Percentiles rank a stretch among this genome's conserved stretches.
phyloP scores from a whole-genome alignment of 2,329 filamentous ascomycete species.

The Camillea tinctor region DNA sequence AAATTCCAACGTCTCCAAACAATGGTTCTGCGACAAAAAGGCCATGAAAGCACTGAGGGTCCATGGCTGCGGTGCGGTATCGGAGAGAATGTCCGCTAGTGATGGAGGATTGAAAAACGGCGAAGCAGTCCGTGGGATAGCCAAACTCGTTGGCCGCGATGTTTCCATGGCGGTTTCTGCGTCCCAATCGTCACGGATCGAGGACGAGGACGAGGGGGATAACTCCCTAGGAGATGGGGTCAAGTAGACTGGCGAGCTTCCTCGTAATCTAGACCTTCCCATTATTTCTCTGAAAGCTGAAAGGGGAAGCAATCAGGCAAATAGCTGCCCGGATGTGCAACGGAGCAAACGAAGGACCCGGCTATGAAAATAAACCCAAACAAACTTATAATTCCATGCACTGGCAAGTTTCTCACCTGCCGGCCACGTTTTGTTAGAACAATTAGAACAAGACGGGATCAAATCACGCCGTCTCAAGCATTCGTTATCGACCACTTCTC shows the following conservation, averaged over 20 bases:
- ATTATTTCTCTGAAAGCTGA: conserved; percentile 35
- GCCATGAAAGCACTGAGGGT: conserved; percentile 93
- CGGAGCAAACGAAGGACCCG: conserved; percentile 25
- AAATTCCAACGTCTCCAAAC: conserved; percentile 93
- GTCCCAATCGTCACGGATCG: conserved; percentile 46
- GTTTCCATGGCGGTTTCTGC: conserved; percentile 43
- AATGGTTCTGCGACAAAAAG: conserved; percentile 95
- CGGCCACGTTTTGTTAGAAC: conserved; percentile 15
- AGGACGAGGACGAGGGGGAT: conserved; percentile 45
- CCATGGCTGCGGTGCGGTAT: conserved; percentile 83
- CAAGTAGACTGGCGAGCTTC: conserved; percentile 43
- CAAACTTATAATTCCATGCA: conserved; percentile 22
- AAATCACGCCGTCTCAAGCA: conserved; percentile 11
- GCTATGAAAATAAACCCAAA: conserved; percentile 19
- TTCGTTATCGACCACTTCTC: conserved; percentile 15
- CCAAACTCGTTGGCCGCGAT: conserved; percentile 51
- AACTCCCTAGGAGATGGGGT: conserved; percentile 41
- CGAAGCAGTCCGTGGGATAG: conserved; percentile 40
- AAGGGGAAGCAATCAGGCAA: conserved; percentile 16
- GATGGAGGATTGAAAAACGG: conserved; percentile 57
- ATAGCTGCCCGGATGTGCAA: conserved; percentile 21
- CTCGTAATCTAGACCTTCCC: conserved; percentile 47
- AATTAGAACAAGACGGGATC: conserved; percentile 11
- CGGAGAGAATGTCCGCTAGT: conserved; percentile 82
- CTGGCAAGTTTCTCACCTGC: conserved; percentile 14